These are phyloP conservation scores for Cercospora sesami DNA, from an alignment of 2,329 filamentous ascomycete species.

Conservation along the genomic window DNA sequence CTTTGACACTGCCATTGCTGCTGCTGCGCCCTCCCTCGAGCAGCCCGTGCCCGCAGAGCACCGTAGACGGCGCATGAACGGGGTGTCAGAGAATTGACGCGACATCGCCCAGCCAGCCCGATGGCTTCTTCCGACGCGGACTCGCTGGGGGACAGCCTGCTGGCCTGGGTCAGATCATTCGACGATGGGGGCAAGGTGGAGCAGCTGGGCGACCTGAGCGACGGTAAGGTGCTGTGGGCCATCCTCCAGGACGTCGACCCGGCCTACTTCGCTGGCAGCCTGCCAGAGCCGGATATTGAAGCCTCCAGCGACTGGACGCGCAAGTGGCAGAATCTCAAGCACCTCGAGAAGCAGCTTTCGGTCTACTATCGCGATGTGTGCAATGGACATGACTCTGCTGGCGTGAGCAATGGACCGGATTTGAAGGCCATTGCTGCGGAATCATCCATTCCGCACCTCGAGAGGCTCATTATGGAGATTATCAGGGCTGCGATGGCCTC, in stretches of 20 bases:
- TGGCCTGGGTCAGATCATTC: constrained; percentile 48
- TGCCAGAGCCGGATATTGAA: constrained; percentile 48
- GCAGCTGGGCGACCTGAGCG: constrained; percentile 47
- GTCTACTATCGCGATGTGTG: constrained; percentile 52
- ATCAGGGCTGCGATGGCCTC: constrained; percentile 51
- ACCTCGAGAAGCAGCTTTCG: constrained; percentile 51
- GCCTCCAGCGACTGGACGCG: constrained; percentile 52
- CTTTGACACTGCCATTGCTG: neutral
- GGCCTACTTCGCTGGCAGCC: constrained; percentile 50
- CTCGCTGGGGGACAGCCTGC: constrained; percentile 34
- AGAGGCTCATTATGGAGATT: constrained; percentile 51
- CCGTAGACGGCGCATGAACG: neutral
- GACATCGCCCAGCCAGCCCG: neutral
- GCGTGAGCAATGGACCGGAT: constrained; percentile 44
- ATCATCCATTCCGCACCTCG: constrained; percentile 40
- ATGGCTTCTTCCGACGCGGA: constrained; percentile 30
- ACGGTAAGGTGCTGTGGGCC: constrained; percentile 51
- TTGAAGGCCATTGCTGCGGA: constrained; percentile 53
- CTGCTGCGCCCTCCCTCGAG: neutral
- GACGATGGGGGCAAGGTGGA: constrained; percentile 41
- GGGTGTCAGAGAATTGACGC: neutral
- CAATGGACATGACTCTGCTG: constrained; percentile 40
- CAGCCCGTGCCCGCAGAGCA: neutral
- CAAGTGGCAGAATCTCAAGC: constrained; percentile 56
- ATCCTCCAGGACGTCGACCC: constrained; percentile 51